These are phyloP conservation scores for Mycena indigotica DNA, from an alignment of 768 basidiomycete species.

Conservation along the genomic window DNA sequence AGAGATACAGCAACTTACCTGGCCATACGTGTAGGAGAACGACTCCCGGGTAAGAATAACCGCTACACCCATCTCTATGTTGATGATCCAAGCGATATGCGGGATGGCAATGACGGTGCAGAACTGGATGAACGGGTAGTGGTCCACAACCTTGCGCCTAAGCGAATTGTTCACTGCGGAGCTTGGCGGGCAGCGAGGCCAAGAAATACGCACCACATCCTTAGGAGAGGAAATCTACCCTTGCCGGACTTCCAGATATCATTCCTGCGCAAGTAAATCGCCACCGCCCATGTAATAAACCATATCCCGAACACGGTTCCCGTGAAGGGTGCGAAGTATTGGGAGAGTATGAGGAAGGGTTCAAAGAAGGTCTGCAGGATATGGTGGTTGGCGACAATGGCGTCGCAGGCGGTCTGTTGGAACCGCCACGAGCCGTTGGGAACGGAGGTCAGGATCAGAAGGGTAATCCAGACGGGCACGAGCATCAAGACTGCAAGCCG, in stretches of 20 bases:
- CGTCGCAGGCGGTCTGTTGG: slow-evolving; percentile 21
- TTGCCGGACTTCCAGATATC: background rate
- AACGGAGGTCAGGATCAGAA: slow-evolving; percentile 8
- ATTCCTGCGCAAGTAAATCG: background rate
- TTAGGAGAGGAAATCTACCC: background rate
- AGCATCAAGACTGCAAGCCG: slow-evolving; percentile 15
- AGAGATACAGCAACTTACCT: background rate
- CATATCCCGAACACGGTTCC: background rate
- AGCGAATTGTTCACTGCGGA: background rate
- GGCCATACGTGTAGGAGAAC: background rate
- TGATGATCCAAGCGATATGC: background rate
- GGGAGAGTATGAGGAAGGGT: background rate
- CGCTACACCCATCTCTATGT: background rate
- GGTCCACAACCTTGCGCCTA: slow-evolving; percentile 1
- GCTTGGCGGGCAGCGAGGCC: background rate
- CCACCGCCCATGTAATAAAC: background rate
- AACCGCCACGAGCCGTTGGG: slow-evolving; percentile 11
- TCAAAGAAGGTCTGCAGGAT: background rate
- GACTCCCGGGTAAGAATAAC: background rate
- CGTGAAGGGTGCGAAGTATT: background rate
- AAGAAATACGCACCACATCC: background rate
- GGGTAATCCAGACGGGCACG: slow-evolving; percentile 15
- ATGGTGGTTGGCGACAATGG: background rate
- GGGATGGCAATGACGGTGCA: background rate
- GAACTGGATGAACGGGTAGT: slow-evolving; percentile 3